Evolutionary conservation across 78 protist genomes (phyloP).

Genomic region (Dictyostelium purpureum): DNA sequence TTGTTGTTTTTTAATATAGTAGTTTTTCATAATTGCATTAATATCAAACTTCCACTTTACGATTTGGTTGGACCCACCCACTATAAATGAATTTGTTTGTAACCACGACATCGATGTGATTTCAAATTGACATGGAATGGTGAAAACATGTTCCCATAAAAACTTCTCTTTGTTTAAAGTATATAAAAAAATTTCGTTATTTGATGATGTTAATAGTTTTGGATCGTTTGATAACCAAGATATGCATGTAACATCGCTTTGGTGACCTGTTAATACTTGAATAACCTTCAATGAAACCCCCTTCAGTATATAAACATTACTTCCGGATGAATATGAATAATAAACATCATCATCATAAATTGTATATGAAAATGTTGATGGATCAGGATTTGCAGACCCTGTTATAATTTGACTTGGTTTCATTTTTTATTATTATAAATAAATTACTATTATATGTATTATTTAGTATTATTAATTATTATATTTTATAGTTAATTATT

Average conservation of each 20-base stretch:
- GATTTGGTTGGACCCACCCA: slow-evolving; percentile 21
- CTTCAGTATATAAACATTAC: slow-evolving; percentile 37
- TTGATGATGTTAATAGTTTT: slow-evolving; percentile 14
- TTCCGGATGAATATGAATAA: slow-evolving; percentile 57
- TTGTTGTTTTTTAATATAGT: background rate
- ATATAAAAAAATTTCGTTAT: slow-evolving; percentile 22
- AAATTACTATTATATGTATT: background rate
- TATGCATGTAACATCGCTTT: slow-evolving; percentile 37
- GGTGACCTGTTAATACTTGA: slow-evolving; percentile 62
- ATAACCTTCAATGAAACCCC: slow-evolving; percentile 59
- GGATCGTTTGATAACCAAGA: slow-evolving; percentile 22
- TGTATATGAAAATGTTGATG: slow-evolving; percentile 53
- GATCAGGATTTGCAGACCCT: slow-evolving; percentile 53
- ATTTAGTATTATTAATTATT: no score
- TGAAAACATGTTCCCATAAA: slow-evolving; percentile 52
- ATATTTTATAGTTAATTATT: no score
- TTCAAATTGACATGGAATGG: slow-evolving; percentile 37
- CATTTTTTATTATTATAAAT: slow-evolving; percentile 1
- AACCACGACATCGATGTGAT: slow-evolving; percentile 51
- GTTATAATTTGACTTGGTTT: slow-evolving; percentile 69
- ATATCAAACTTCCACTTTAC: slow-evolving; percentile 65
- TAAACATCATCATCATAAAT: slow-evolving; percentile 43
- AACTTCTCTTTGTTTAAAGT: background rate
- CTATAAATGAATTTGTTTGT: slow-evolving; percentile 28
- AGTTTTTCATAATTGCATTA: slow-evolving; percentile 16